Evolutionary conservation across 2,329 filamentous ascomycete species (phyloP), one percentile per base, ranked within the genome.

Genomic region (Penicillium verrucosum): DNA sequence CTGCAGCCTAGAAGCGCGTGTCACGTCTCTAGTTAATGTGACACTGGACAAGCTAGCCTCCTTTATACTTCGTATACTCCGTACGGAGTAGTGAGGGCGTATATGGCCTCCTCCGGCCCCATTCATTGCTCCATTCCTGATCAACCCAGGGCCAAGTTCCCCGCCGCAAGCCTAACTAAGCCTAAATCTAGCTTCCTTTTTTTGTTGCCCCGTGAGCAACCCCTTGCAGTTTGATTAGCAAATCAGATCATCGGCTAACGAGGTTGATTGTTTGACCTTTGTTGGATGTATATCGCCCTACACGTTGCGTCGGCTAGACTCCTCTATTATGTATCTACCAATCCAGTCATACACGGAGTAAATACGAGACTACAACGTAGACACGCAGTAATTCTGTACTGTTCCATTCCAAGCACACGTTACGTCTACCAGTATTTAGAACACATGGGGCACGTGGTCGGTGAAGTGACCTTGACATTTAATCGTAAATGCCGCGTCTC

Each of bases 1-100:
- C 70, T 70, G 65, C 66, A 61, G 63, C 43, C 57, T 59, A 47
- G 42, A 36, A 49, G 54, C 54, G 58, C 58, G 54, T 55, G 57
- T 43, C 18, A 56, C 48, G 10, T 12, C 38, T 41, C 5, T 30
- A 36, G 11, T 44, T 16, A 38, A 38, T 34, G 30, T 43, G 30
- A 54, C 18, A 25, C 30, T 21, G 42, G 29, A 21, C 25, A 6
- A 23, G 29, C 34, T 32, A 54, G 45, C 52, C 27, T 40, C 18
- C 25, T 37, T 21, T 36, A 38, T 46, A 52, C 12, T 41, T 6
- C 18, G 23, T 36, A 38, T 46, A 52, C 12, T 41, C 10, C 18
- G 23, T 32, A 21, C n/a, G 7, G 2, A 25, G 21, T 29, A 29
- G 21, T n/a, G 23, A 46, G 34, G 14, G 29, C 21, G 21, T 42